Evolutionary conservation across 768 basidiomycete species (phyloP), one percentile per base, ranked within the genome.

Genomic region (Xanthoconium purpureum): DNA sequence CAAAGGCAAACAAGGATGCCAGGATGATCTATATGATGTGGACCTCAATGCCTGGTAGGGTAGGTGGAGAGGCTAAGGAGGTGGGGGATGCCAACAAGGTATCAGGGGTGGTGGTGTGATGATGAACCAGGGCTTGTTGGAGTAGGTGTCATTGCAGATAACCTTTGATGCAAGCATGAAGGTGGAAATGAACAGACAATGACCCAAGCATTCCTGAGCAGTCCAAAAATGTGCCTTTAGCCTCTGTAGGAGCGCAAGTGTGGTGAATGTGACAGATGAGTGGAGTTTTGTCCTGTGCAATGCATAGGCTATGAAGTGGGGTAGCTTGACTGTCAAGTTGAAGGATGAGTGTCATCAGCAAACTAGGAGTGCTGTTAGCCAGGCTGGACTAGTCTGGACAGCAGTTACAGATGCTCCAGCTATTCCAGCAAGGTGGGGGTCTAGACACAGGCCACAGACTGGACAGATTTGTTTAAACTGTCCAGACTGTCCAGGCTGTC

Each of bases 111-210:
- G 66, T 66, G 3, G 72, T 70, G 75, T 92, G 39, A 95, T 92
- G 43, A 94, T 88, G 7, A 84, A 83, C 92, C 93, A 95, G 0
- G 88, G 64, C 24, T 24, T 24, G 24, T 24, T 24, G 24, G 24
- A 24, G 24, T 24, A 24, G 24, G 24, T 24, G 24, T 94, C 92
- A 75, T 95, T 91, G 73, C 92, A 94, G 49, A 93, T 88, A n/a
- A 94, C 88, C 67, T 87, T 87, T 3, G 78, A 80, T 0, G 84
- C 78, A 62, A 87, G 83, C 87, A 89, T 89, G 66, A 88, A 86
- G 24, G 24, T 4, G 24, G 24, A 24, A 24, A 24, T 24, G 4
- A 24, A 24, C 24, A 24, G 24, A 24, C 88, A 78, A 53, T 89
- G 88, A 0, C 88, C 88, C 0, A 84, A 86, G 1, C 84, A 86